Evolutionary conservation across 495 filamentous ascomycete species (phyloP).

Genomic region (Penicillium steckii): DNA sequence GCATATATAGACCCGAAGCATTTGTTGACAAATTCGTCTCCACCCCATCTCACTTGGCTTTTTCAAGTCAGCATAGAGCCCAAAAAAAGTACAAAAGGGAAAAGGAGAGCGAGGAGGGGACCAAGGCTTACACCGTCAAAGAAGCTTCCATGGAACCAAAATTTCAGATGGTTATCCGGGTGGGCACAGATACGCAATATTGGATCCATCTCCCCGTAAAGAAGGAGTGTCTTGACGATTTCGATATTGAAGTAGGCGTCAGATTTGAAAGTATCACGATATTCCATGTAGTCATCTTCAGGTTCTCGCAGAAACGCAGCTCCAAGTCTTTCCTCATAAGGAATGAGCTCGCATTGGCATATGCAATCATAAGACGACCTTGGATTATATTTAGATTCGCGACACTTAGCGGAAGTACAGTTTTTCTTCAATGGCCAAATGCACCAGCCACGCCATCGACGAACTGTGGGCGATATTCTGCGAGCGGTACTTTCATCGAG

Average conservation of each 20-base stretch:
- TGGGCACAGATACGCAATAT: constrained; percentile 17
- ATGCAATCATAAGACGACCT: not conserved
- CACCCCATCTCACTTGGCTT: not conserved
- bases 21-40: not conserved
- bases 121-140: not conserved
- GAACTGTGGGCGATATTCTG: not conserved
- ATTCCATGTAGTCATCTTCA: not conserved
- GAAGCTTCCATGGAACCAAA: not conserved
- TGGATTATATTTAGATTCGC: not conserved
- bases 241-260: constrained; percentile 14
- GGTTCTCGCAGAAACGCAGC: constrained; percentile 10
- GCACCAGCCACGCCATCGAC: not conserved
- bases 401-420: not conserved
- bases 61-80: not conserved
- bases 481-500: not conserved
- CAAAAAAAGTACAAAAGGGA: not conserved
- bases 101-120: not conserved
- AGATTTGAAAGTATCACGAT: too few species aligned
- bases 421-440: not conserved
- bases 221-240: constrained; percentile 19
- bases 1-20: not conserved
- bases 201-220: constrained; percentile 23
- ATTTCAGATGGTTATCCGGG: constrained; percentile 3
- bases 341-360: constrained; percentile 3
- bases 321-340: constrained; percentile 11